A percentile compares a stretch with the other conserved stretches of the same genome.
phyloP scores from a whole-genome alignment of 2,329 filamentous ascomycete species.

The Sordariomycetes sp. region DNA sequence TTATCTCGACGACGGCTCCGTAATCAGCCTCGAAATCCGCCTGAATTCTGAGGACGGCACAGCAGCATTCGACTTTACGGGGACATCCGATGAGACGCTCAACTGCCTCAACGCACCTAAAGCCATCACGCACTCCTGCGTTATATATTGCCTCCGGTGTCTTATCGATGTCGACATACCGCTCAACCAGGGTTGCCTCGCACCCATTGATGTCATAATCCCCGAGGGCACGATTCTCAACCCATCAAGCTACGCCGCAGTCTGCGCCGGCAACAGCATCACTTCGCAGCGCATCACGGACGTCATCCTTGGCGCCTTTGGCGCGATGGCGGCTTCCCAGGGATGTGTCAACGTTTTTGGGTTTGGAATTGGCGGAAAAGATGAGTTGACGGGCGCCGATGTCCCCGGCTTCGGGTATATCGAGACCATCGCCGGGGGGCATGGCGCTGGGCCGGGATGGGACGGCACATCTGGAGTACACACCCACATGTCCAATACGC shows the following conservation, averaged over 20 bases:
- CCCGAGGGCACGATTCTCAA: conserved; percentile 45
- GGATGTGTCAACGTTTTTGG: conserved; percentile 70
- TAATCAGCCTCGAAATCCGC: conserved; percentile 16
- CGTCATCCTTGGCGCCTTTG: conserved; percentile 60
- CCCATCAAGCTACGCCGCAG: conserved; percentile 10
- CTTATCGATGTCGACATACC: conserved; percentile 74
- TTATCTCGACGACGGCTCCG: conserved; percentile 22
- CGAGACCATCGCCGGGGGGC: conserved; percentile 19
- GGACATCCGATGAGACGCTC: conserved; percentile 18
- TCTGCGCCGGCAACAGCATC: conserved; percentile 12
- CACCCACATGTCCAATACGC: conserved; percentile 22
- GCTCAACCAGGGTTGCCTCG: conserved; percentile 73
- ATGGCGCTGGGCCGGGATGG: conserved; percentile 16
- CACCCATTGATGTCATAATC: conserved; percentile 62
- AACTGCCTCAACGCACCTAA: conserved; percentile 22
- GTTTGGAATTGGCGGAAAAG: conserved; percentile 48
- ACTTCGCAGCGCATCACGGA: conserved; percentile 25
- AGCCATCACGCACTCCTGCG: conserved; percentile 36
- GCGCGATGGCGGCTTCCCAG: conserved; percentile 57
- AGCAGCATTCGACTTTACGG: conserved; percentile 22
- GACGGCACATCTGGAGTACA: conserved; percentile 16
- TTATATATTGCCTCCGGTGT: conserved; percentile 75
- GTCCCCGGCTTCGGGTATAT: conserved; percentile 19
- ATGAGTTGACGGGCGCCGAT: conserved; percentile 48
- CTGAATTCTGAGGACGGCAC: conserved; percentile 15